Evolutionary conservation across 1,284 basidiomycete genomes (phyloP), one percentile per base, ranked within the genome.

Genomic region (Bjerkandera adusta): DNA sequence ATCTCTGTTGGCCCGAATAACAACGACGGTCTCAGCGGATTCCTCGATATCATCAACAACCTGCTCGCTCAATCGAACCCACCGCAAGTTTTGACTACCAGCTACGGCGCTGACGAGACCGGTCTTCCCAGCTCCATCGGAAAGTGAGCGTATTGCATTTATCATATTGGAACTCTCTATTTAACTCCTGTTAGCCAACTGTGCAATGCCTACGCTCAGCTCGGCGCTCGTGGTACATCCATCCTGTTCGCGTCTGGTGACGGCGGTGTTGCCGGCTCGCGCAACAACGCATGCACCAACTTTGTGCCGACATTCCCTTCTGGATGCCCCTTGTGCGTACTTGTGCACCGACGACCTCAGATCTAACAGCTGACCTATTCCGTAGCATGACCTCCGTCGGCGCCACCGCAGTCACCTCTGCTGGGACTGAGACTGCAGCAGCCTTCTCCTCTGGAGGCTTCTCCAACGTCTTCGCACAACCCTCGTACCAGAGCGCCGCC

Each of bases 261-360:
- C 53, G 65, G 59, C 42, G 85, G 85, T 48, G 85, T 89, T 18
- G 78, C 83, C 16, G 76, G 69, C 16, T 79, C 80, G 15, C 65
- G 74, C 13, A 77, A 76, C 20, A 73, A 65, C 4, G 73, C 71
- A 45, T 71, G 55, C 42, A 57, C 58, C 18, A 61, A 68, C 10
- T 89, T 89, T 74, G 74, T 84, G 47, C 84, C 86, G 10, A 70
- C 63, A 0, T 89, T 89, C 75, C 87, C 86, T 13, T 72, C 78
- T n/a, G 66, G 65, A 20, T 77, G 82, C 81, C 51, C 76, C 71
- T 47, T 74, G 82, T 80, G 65, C 59, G 68, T 71, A 18, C 1
- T n/a, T 26, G 3, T 24, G 26, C 35, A 13, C 10, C 54, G 3
- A 65, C 61, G 52, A 59, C 59, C 3, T 29, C 30, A 6, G 13